These are phyloP conservation scores for Isochrysis galbana DNA, from an alignment of 78 protist genomes.

Conservation along the genomic window DNA sequence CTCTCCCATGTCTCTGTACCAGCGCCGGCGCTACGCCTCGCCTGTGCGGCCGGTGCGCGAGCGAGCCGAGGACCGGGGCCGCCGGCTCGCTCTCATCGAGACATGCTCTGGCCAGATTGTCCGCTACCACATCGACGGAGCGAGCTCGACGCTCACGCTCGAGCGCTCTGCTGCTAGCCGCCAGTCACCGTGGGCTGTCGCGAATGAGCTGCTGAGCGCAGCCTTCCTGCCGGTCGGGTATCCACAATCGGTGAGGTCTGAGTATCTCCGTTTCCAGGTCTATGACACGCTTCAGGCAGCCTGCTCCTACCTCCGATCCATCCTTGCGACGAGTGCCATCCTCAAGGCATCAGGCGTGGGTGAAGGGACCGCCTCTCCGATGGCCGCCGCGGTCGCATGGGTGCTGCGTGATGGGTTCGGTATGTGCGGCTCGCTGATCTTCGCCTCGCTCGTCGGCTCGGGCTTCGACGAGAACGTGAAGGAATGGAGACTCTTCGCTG, in stretches of 20 bases:
- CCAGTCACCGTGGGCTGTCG: no score
- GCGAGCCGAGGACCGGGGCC: no score
- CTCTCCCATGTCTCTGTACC: no score
- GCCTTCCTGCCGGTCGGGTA: constrained; percentile 65
- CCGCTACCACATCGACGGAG: no score
- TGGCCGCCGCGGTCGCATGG: constrained; percentile 43
- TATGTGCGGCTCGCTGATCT: constrained; percentile 36
- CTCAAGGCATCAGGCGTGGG: constrained; percentile 43
- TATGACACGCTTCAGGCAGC: constrained; percentile 79
- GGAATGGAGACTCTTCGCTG: constrained; percentile 44
- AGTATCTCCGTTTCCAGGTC: constrained; percentile 67
- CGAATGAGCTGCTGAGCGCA: not conserved
- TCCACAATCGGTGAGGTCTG: constrained; percentile 70
- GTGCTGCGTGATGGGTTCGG: constrained; percentile 44
- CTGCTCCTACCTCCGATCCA: constrained; percentile 19
- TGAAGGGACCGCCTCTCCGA: constrained; percentile 26
- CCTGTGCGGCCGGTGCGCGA: no score
- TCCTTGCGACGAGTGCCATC: not conserved
- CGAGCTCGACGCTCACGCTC: no score
- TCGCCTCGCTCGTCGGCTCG: not conserved
- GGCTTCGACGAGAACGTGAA: constrained; percentile 16
- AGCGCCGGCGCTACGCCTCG: no score
- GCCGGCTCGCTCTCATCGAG: no score
- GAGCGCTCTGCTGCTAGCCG: no score
- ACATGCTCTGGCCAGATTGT: no score